phyloP scores from a whole-genome alignment of 345 rosid genomes.

The Rhodamnia argentea region DNA sequence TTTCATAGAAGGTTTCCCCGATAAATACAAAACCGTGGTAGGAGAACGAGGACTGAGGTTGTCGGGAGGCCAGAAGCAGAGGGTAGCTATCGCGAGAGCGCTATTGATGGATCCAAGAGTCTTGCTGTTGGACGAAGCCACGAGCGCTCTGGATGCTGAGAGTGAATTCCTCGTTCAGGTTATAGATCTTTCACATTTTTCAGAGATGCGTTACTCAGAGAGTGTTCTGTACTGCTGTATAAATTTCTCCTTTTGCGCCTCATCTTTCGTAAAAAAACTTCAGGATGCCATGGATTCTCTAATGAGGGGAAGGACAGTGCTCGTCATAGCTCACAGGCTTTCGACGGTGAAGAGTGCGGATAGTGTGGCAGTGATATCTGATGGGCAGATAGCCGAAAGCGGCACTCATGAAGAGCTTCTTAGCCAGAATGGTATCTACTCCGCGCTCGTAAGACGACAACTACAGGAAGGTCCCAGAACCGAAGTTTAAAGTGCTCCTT shows the following conservation, averaged over 20 bases:
- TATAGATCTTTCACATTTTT: neutral
- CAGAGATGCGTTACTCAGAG: neutral
- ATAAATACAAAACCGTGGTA: constrained; percentile 61
- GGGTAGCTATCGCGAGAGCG: constrained; percentile 89
- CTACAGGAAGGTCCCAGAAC: constrained; percentile 20
- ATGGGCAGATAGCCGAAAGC: constrained; percentile 62
- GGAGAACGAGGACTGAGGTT: constrained; percentile 94
- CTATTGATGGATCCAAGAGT: constrained; percentile 81
- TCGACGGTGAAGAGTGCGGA: constrained; percentile 87
- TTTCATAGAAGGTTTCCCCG: constrained; percentile 70
- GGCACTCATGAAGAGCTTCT: constrained; percentile 57
- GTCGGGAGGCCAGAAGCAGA: constrained; percentile 94
- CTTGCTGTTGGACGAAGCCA: constrained; percentile 86
- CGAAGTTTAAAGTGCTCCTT: neutral
- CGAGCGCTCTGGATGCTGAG: constrained; percentile 94
- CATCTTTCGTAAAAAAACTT: neutral
- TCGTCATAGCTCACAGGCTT: constrained; percentile 89
- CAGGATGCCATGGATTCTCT: constrained; percentile 97
- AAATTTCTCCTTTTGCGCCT: neutral
- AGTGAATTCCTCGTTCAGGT: constrained; percentile 96
- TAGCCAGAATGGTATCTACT: constrained; percentile 39
- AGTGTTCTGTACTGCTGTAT: neutral
- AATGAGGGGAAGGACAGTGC: constrained; percentile 89
- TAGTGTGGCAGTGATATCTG: constrained; percentile 77
- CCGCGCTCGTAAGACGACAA: constrained; percentile 69